A percentile compares a stretch with the other conserved stretches of the same genome.
phyloP scores from a whole-genome alignment of 2,329 filamentous ascomycete genomes.

The Ascochyta koolunga region DNA sequence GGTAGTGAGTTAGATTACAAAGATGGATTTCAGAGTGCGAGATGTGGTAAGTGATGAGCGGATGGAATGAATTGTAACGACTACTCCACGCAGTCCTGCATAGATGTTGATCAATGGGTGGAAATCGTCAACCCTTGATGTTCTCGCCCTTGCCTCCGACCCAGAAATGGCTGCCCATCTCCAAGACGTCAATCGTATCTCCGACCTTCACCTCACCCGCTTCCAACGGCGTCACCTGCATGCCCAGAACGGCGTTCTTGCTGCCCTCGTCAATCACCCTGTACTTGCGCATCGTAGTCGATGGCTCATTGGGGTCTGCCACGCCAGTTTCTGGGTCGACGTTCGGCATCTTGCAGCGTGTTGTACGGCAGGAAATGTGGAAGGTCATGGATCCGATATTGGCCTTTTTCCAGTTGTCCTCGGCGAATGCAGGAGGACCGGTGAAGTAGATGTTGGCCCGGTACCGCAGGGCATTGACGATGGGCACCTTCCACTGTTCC shows the following conservation, averaged over 20 bases:
- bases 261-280: conserved; percentile 67
- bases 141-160: conserved; percentile 18
- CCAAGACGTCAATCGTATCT: conserved; percentile 41
- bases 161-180: conserved; percentile 42
- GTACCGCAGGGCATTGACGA: conserved; percentile 68
- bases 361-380: conserved; percentile 67
- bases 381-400: conserved; percentile 52
- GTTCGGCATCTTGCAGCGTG: conserved; percentile 74
- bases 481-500: conserved; percentile 27
- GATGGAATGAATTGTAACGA: too few species aligned
- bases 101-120: too few species aligned
- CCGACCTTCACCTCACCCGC: conserved; percentile 41
- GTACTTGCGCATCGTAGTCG: conserved; percentile 63
- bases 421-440: conserved; percentile 67
- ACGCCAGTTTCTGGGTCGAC: conserved; percentile 67
- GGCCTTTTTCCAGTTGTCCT: conserved; percentile 72
- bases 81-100: too few species aligned
- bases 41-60: too few species aligned
- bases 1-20: too few species aligned
- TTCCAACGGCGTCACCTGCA: conserved; percentile 65
- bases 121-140: conserved; percentile 1
- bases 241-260: conserved; percentile 65
- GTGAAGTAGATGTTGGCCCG: conserved; percentile 75
- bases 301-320: conserved; percentile 62
- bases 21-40: too few species aligned